Conservation (phyloP, 768 basidiomycete species). For the Tulasnella sp. region DNA sequence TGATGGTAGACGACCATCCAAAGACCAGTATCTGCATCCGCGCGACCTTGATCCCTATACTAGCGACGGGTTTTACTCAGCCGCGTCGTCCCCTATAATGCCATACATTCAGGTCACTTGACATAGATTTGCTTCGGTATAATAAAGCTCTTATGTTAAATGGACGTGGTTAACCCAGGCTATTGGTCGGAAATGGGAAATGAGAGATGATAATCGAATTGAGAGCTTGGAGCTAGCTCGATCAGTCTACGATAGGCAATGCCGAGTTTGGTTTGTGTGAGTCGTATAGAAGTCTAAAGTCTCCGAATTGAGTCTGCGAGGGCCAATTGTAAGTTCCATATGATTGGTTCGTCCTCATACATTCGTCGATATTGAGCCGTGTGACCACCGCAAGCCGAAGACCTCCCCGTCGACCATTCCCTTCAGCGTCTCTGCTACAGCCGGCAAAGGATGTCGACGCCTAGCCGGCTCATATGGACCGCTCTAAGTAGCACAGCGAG, state of each 20-base stretch:
- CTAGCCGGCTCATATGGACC: slow-evolving; percentile 9
- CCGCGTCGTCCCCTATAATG: background rate
- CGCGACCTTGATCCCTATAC: background rate
- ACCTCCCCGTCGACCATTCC: background rate
- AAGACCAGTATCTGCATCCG: background rate
- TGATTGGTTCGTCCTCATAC: no score
- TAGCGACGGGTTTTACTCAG: background rate
- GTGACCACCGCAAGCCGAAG: background rate
- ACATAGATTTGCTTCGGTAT: background rate
- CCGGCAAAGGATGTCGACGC: background rate
- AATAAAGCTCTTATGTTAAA: background rate
- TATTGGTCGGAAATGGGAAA: no score
- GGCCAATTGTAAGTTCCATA: no score
- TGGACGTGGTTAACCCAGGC: no score
- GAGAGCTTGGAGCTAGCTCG: no score
- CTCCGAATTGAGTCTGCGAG: no score
- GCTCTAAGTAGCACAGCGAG: slow-evolving; percentile 4
- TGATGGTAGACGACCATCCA: background rate
- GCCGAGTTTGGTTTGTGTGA: no score
- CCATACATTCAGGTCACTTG: background rate
- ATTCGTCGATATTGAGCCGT: background rate
- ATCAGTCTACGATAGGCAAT: no score
- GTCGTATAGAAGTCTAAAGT: no score
- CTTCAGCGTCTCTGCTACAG: background rate
- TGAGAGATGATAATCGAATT: no score